phyloP scores from a whole-genome alignment of 306 rosid species.

The Rosa chinensis region DNA sequence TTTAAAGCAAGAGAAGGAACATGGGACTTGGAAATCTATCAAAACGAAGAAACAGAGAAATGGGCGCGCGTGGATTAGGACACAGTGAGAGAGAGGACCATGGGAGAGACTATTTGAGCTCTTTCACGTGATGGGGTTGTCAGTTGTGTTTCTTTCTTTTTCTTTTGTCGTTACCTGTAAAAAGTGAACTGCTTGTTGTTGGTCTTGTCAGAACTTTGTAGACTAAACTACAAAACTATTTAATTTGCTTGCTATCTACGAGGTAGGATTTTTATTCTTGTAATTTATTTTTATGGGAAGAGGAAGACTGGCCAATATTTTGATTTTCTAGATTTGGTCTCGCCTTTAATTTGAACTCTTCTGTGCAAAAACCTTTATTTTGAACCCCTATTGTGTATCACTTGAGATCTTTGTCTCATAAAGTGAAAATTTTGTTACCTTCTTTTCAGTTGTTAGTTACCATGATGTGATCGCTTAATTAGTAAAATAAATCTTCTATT shows the following conservation, averaged over 20 bases:
- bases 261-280: background rate
- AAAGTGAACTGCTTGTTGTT: constrained; percentile 25
- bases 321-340: background rate
- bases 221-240: constrained; percentile 6
- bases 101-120: constrained; percentile 24
- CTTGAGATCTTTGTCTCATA: background rate
- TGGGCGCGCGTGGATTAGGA: constrained; percentile 68
- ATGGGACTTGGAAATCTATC: background rate
- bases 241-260: background rate
- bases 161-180: constrained; percentile 7
- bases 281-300: background rate
- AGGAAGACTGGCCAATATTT: background rate
- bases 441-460: too few species aligned
- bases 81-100: constrained; percentile 10
- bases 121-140: constrained; percentile 64
- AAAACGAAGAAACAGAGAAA: background rate
- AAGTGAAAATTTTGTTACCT: background rate
- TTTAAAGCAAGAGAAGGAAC: background rate
- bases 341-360: background rate
- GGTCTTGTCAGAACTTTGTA: constrained; percentile 44
- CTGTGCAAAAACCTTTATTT: background rate
- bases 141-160: constrained; percentile 35
- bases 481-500: too few species aligned
- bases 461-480: too few species aligned
- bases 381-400: background rate